Conservation (phyloP, 1,284 basidiomycete species). For the Vanrija pseudolonga region DNA sequence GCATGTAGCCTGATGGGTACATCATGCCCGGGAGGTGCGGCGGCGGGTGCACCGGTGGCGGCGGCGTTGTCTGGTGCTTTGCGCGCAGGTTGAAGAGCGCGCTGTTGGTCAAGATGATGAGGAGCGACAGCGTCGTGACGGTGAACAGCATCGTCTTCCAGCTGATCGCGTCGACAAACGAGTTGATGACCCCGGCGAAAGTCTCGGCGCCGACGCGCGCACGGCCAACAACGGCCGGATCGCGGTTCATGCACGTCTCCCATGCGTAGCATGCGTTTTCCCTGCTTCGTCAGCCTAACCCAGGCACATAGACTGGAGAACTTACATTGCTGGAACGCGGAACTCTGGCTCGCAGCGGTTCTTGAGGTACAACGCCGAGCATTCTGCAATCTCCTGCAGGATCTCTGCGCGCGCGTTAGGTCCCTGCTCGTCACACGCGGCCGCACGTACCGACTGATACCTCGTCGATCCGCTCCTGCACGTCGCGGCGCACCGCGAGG, state of each 20-base stretch:
- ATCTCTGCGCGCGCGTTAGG: conserved; percentile 57
- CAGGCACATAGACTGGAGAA: not conserved
- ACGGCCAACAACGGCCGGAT: conserved; percentile 82
- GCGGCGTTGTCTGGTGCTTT: conserved; percentile 35
- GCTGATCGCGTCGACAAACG: conserved; percentile 93
- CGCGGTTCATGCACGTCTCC: conserved; percentile 95
- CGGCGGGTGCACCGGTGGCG: conserved; percentile 3
- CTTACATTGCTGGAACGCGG: conserved; percentile 73
- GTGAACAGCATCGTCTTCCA: conserved; percentile 94
- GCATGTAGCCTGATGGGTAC: conserved; percentile 1
- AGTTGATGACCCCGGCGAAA: conserved; percentile 91
- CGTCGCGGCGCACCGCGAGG: conserved; percentile 82
- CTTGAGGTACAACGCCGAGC: conserved; percentile 69
- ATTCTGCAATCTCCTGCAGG: conserved; percentile 82
- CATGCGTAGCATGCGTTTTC: conserved; percentile 75
- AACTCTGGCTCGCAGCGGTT: conserved; percentile 69
- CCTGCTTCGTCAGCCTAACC: conserved; percentile 22
- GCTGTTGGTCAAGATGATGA: conserved; percentile 78
- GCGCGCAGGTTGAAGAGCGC: conserved; percentile 57
- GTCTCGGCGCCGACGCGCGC: conserved; percentile 89
- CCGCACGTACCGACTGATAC: conserved; percentile 73
- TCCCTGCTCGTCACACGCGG: not conserved
- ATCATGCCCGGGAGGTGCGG: not conserved
- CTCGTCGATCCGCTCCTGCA: conserved; percentile 80
- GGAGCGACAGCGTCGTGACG: conserved; percentile 69